Percentiles rank a stretch among this genome's conserved stretches.
phyloP scores from a whole-genome alignment of 2,329 filamentous ascomycete species.

The Monosporascus sp. region DNA sequence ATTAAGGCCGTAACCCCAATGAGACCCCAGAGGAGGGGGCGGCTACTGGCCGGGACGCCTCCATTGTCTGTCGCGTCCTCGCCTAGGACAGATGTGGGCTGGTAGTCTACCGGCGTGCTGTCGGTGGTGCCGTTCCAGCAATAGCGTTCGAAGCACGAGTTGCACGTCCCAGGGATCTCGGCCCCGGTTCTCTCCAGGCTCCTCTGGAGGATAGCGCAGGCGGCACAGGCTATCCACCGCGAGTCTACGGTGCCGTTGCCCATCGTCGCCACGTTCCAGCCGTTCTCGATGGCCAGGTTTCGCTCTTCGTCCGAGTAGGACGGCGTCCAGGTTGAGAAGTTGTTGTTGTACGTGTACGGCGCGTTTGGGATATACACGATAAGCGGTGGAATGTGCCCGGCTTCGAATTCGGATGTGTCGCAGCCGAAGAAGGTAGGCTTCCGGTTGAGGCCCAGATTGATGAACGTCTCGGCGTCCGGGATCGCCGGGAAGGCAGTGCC shows the following conservation, averaged over 20 bases:
- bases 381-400: conserved; percentile 47
- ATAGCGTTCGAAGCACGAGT: conserved; percentile 70
- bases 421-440: conserved; percentile 79
- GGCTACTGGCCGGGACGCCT: no score
- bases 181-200: conserved; percentile 69
- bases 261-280: conserved; percentile 76
- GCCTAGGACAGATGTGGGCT: conserved; percentile 28
- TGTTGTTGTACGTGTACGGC: conserved; percentile 71
- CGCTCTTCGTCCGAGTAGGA: conserved; percentile 61
- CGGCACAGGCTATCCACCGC: conserved; percentile 78
- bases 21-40: no score
- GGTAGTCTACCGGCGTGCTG: conserved; percentile 29
- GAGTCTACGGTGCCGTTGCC: conserved; percentile 71
- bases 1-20: no score
- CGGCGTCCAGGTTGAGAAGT: conserved; percentile 72
- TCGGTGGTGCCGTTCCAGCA: conserved; percentile 83
- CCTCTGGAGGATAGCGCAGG: conserved; percentile 77
- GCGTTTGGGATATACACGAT: conserved; percentile 86
- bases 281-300: conserved; percentile 79
- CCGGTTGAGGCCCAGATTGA: conserved; percentile 70
- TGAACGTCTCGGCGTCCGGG: conserved; percentile 70
- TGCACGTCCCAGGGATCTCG: conserved; percentile 65
- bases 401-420: conserved; percentile 54
- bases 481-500: conserved; percentile 67
- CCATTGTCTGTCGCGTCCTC: no score